Evolutionary conservation across 2,329 filamentous ascomycete genomes (phyloP), one percentile per base, ranked within the genome.

Genomic region (Colletotrichum somersetense): DNA sequence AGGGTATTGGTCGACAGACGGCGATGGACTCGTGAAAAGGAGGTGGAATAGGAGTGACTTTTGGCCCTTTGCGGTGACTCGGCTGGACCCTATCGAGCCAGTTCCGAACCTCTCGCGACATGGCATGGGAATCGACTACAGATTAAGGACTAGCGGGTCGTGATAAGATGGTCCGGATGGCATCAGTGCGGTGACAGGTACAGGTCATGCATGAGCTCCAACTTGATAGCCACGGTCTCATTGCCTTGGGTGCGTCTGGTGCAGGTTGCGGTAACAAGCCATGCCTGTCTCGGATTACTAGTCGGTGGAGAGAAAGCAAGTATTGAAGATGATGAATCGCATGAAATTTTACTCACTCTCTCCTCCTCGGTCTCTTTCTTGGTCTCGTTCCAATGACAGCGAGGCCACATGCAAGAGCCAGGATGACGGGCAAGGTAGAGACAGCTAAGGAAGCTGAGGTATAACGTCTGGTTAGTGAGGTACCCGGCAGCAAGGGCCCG

Each of bases 161-260:
- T 62, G 70, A 72, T 65, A 52, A 52, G 57, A 68, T 33, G 58
- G 58, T 16, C 38, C 58, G 59, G 61, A 72, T 70, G 70, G 66
- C 70, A 72, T 70, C 70, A 72, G 61, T 61, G 59, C 55, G 48
- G 66, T 72, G 55, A 55, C 66, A 69, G 53, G 33, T 65, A 63
- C 61, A 61, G 66, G 55, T 7, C 70, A 72, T 65, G 66, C 70
- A 72, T 63, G 66, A 30, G 46, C 55, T 62, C 59, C 66, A 64
- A 56, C 46, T 61, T 56, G 66, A 35, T 38, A 68, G 58, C 26
- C 52, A 55, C 46, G 40, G 46, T 58, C 44, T 53, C 58, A n/a
- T 55, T 59, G 40, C 57, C 53, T 42, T 38, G 57, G 52, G 46
- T 67, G 64, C 44, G 58, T 40, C 53, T 59, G 44, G 38, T 20